A percentile compares a stretch with the other conserved stretches of the same genome.
Conservation (phyloP, 352 stramenopile species). For the Phytopythium vexans region DNA sequence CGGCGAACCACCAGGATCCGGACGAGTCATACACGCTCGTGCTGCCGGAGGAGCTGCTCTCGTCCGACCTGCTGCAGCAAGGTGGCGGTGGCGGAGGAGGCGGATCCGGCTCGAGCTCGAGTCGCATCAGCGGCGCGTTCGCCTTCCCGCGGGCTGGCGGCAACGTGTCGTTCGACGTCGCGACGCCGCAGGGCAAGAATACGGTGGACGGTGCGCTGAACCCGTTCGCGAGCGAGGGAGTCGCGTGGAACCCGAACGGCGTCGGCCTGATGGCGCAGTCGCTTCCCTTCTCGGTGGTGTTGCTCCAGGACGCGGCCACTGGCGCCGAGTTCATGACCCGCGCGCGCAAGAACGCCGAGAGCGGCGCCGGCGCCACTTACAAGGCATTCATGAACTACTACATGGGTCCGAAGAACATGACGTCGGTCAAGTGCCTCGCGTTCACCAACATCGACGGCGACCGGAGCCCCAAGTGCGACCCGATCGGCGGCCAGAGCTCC, state of each 20-base stretch:
- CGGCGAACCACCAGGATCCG: constrained; percentile 14
- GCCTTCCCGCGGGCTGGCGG: constrained; percentile 35
- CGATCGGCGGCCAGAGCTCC: constrained; percentile 74
- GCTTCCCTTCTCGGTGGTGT: constrained; percentile 67
- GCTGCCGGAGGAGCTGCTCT: constrained; percentile 58
- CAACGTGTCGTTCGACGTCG: constrained; percentile 51
- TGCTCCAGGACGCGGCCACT: constrained; percentile 40
- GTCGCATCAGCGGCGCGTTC: constrained; percentile 57
- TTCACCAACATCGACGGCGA: constrained; percentile 78
- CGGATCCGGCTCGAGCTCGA: constrained; percentile 6
- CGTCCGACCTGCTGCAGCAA: constrained; percentile 22
- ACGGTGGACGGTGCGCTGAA: constrained; percentile 68
- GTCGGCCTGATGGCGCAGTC: constrained; percentile 33
- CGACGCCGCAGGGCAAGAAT: constrained; percentile 56
- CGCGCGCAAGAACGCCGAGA: constrained; percentile 55
- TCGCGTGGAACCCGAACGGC: constrained; percentile 63
- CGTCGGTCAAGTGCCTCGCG: constrained; percentile 62
- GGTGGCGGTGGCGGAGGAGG: too few relatives aligned
- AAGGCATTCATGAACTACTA: constrained; percentile 84
- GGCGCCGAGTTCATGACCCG: constrained; percentile 46
- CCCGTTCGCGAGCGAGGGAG: constrained; percentile 52
- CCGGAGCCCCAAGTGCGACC: constrained; percentile 63
- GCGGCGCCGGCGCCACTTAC: constrained; percentile 46
- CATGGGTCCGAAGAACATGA: constrained; percentile 73
- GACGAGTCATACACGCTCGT: constrained; percentile 58